Base-by-base conservation (phyloP, 2,329 filamentous ascomycete genomes). In the Alternaria triticimaculans region DNA sequence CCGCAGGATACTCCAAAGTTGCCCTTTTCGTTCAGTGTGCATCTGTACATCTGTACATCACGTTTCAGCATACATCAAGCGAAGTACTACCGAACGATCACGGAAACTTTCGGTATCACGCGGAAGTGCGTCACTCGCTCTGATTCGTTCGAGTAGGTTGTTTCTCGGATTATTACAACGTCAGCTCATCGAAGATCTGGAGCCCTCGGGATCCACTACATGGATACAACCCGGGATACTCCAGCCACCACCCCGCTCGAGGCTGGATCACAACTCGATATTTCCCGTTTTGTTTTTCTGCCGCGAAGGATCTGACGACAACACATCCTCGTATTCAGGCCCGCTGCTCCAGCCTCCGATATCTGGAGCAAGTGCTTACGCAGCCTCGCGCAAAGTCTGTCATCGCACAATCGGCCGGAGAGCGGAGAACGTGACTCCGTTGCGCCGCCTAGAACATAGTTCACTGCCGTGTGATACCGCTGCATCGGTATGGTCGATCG, bases 271-370 rank as follows among this genome's bases (percentile, higher is more conserved):
- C 30, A 48, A 50, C 49, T 26, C 25, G 25, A 58, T 25, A 46
- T 45, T 60, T 37, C 15, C 60, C 41, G 44, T 45, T 23, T 46
- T 61, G 33, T 45, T 60, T 33, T 56, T 41, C 28, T 44, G 30
- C 11, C 51, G 43, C 46, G 26, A 63, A 60, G 46, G 33, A 59
- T 59, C 45, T 58, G 21, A 55, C 37, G 48, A 61, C 54, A 60
- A 59, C 57, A 26, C 44, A 58, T 58, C 54, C 28, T 63, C 56
- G 54, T 23, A 53, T 57, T 48, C 50, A 28, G 15, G 26, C 49
- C 30, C 46, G 26, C 21, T 50, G 10, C 41, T 58, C 26, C 30
- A 58, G 46, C 26, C 43, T 51, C 23, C 46, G 43, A 37, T 18
- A 45, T 26, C 21, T 53, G 45, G 43, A 30, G 28, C 20, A 25